These are phyloP conservation scores for Coemansia sp. DNA, from an alignment of 192 early-diverging fungal genomes.

Conservation along the genomic window DNA sequence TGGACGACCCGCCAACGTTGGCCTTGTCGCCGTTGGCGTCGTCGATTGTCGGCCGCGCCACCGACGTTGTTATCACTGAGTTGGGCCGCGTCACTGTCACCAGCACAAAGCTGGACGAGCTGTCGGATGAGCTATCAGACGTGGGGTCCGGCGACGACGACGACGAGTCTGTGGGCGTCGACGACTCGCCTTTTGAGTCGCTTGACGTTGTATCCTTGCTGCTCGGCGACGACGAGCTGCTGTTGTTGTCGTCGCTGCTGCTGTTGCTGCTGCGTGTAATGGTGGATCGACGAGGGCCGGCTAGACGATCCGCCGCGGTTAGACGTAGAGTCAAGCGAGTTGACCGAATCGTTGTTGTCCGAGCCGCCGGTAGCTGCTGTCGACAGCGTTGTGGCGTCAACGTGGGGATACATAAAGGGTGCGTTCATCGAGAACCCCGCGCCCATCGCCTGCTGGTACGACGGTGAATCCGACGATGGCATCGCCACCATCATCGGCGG, in stretches of 20 bases:
- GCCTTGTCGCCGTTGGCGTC: slow-evolving; percentile 49
- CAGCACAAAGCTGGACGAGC: slow-evolving; percentile 14
- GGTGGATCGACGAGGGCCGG: slow-evolving; percentile 12
- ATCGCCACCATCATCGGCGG: slow-evolving; percentile 13
- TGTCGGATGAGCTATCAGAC: not conserved
- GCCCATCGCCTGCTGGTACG: slow-evolving; percentile 33
- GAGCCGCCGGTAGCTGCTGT: slow-evolving; percentile 47
- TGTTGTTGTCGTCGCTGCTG: not conserved
- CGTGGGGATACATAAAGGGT: slow-evolving; percentile 43
- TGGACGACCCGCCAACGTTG: slow-evolving; percentile 35
- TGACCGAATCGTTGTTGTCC: slow-evolving; percentile 48
- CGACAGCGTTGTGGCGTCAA: slow-evolving; percentile 38
- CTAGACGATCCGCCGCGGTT: slow-evolving; percentile 21
- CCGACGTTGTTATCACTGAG: slow-evolving; percentile 23
- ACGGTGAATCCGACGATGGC: slow-evolving; percentile 7
- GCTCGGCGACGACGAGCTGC: not conserved
- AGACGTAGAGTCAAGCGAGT: slow-evolving; percentile 36
- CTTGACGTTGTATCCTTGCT: slow-evolving; percentile 3
- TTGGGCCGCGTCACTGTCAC: slow-evolving; percentile 43
- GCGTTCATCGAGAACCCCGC: slow-evolving; percentile 25
- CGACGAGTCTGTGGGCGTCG: slow-evolving; percentile 1
- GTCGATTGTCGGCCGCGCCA: slow-evolving; percentile 37
- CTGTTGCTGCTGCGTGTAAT: slow-evolving; percentile 10
- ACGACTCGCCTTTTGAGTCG: not conserved
- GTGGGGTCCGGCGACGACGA: slow-evolving; percentile 18